Conservation (phyloP, 768 basidiomycete genomes). For the Mycena filopes region DNA sequence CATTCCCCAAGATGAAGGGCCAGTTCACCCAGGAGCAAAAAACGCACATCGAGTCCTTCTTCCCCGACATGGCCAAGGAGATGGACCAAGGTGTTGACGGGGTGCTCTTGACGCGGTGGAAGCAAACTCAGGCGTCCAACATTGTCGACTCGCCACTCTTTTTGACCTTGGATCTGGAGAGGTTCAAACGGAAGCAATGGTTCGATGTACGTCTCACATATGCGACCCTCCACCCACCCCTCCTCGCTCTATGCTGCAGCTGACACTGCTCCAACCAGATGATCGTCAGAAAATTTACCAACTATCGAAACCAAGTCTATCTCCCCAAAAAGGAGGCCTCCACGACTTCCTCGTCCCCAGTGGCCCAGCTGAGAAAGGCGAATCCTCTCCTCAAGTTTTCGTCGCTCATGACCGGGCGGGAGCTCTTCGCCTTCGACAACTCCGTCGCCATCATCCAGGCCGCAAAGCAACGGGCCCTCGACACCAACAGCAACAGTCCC, state of each 20-base stretch:
- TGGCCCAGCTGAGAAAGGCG: not conserved
- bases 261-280: too few relatives aligned
- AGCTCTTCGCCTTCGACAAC: not conserved
- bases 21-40: conserved; percentile 2
- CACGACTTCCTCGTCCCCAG: not conserved
- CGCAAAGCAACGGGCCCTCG: not conserved
- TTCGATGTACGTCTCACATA: conserved; percentile 2
- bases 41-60: conserved; percentile 5
- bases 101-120: conserved; percentile 1
- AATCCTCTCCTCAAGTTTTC: conserved; percentile 15
- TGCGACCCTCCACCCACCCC: too few relatives aligned
- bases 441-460: not conserved
- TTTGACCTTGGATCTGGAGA: not conserved
- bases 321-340: not conserved
- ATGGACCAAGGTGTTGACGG: conserved; percentile 9
- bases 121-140: conserved; percentile 9
- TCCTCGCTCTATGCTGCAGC: too few relatives aligned
- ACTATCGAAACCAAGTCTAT: conserved; percentile 18
- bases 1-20: not conserved
- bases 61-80: conserved; percentile 1
- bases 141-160: conserved; percentile 16
- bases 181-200: not conserved
- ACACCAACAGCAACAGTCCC: conserved; percentile 3
- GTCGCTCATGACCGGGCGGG: not conserved
- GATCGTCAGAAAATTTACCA: conserved; percentile 12